Evolutionary conservation across 768 basidiomycete species (phyloP), one percentile per base, ranked within the genome.

Genomic region (Omphalotus guepiniiformis): DNA sequence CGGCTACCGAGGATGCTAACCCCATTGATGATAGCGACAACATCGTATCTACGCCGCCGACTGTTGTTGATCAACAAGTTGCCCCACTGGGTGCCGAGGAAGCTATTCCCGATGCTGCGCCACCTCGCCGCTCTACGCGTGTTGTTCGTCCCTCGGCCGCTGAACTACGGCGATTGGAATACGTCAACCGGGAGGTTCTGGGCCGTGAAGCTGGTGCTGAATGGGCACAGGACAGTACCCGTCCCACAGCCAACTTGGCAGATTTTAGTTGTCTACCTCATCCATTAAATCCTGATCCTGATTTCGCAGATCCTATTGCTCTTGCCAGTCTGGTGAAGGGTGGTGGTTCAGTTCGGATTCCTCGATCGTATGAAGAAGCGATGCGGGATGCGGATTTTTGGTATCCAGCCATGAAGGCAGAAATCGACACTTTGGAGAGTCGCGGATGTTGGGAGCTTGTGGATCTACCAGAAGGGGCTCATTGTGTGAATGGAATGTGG

Each of bases 401-500:
- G 40, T 15, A 26, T 11, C 40, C 40, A 12, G 12, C 40, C 16
- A 41, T 41, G 40, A 13, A 26, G 19, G 16, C 22, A 15, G 22
- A 41, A n/a, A 41, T 41, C 12, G 40, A 41, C 19, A 26, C 40
- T 27, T n/a, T 41, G 6, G 12, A 25, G 4, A 8, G n/a, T 8
- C 22, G 25, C 6, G 22, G 19, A 41, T 41, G 40, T 25, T 41
- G 22, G 40, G 16, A 23, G 13, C 22, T 41, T 16, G 40, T 41
- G 12, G 40, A 41, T 15, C 6, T 13, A 15, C 40, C 40, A 25
- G 25, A 41, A 27, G 19, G 46, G 5, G 7, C 49, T 2, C 50
- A 51, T 1, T 27, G 55, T 0, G 21, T 62, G 0, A 38, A 28
- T 0, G 54, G 56, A 1, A 62, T 56, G 50, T 57, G 57, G 57